Evolutionary conservation across 2,329 filamentous ascomycete genomes (phyloP).

Genomic region (Bipolaris oryzae): DNA sequence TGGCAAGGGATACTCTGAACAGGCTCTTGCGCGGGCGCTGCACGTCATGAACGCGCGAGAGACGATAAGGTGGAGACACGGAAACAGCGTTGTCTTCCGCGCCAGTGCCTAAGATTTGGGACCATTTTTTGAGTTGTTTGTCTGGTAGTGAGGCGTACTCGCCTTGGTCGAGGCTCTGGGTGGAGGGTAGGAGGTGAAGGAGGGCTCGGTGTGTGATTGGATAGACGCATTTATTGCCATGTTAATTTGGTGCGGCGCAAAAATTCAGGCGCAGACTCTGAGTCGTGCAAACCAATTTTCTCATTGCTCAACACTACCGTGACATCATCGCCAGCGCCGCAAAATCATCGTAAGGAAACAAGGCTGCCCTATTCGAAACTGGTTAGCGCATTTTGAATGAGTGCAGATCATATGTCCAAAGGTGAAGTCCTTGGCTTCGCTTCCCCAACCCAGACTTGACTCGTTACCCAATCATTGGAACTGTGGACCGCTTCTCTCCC

Average conservation of each 20-base stretch:
- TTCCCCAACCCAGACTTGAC: neutral
- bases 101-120: constrained; percentile 21
- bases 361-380: neutral
- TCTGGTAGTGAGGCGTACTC: too few species aligned
- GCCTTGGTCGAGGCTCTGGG: neutral
- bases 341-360: neutral
- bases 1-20: constrained; percentile 86
- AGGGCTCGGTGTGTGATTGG: too few species aligned
- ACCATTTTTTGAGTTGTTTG: too few species aligned
- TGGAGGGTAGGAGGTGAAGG: neutral
- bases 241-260: neutral
- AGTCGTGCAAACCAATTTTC: neutral
- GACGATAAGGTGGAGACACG: constrained; percentile 80
- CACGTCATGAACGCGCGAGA: constrained; percentile 87
- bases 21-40: constrained; percentile 80
- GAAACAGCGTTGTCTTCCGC: constrained; percentile 46
- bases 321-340: neutral
- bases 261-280: neutral
- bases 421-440: neutral
- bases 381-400: neutral
- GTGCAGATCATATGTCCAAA: neutral
- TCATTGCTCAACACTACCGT: neutral
- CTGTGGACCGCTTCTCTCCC: neutral
- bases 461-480: neutral
- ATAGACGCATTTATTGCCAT: neutral